These are phyloP conservation scores for Termitomyces sp. DNA, from an alignment of 768 basidiomycete genomes.

Conservation along the genomic window DNA sequence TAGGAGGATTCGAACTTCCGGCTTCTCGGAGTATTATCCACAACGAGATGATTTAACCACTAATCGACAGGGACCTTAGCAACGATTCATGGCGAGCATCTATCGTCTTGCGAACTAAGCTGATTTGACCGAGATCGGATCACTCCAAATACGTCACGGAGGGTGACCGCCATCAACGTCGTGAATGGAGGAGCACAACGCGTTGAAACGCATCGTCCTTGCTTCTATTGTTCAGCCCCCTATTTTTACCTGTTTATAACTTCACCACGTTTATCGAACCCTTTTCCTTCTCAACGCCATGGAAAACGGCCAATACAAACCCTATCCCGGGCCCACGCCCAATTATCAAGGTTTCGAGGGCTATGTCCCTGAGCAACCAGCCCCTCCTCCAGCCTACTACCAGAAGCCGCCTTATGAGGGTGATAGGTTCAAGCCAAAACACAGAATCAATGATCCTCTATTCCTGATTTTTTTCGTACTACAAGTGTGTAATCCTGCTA, in stretches of 20 bases:
- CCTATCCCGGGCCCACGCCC: slow-evolving; percentile 35
- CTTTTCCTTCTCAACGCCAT: background rate
- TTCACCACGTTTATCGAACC: background rate
- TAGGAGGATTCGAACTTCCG: slow-evolving; percentile 23
- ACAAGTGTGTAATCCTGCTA: slow-evolving; percentile 35
- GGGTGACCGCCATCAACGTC: background rate
- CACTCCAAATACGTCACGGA: background rate
- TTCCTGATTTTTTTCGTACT: slow-evolving; percentile 69
- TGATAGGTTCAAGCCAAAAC: slow-evolving; percentile 64
- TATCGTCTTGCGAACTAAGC: too few species aligned
- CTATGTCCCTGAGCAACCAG: slow-evolving; percentile 17
- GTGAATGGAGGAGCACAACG: background rate
- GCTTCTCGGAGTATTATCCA: slow-evolving; percentile 16
- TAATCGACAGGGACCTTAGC: slow-evolving; percentile 15
- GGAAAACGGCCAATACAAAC: slow-evolving; percentile 14
- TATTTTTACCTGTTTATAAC: background rate
- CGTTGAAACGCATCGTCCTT: background rate
- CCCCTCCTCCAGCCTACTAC: slow-evolving; percentile 17
- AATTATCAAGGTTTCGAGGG: slow-evolving; percentile 23
- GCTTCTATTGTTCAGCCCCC: background rate
- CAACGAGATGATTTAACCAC: slow-evolving; percentile 19
- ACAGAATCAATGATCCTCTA: slow-evolving; percentile 64
- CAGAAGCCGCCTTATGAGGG: slow-evolving; percentile 54
- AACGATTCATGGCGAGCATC: too few species aligned
- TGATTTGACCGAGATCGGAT: background rate